Conservation (phyloP, 2,329 filamentous ascomycete species). For the Keithomyces neogunnii region DNA sequence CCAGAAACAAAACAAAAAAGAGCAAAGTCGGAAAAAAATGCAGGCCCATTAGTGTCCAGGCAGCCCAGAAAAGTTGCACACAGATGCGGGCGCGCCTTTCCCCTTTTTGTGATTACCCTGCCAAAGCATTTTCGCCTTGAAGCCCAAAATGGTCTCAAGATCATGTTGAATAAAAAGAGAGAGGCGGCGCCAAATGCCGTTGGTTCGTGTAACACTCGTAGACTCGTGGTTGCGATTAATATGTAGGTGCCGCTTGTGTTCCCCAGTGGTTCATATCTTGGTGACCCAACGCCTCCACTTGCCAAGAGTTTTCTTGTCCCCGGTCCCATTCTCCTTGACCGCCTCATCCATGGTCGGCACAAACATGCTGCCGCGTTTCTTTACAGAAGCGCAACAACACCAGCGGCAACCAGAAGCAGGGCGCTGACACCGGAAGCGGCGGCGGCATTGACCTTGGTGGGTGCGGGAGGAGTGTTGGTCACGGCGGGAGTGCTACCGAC, state of each 20-base stretch:
- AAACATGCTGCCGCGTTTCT: not conserved
- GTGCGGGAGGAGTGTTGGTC: conserved; percentile 8
- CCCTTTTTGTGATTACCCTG: conserved; percentile 2
- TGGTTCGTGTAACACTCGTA: conserved; percentile 19
- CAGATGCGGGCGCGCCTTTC: not conserved
- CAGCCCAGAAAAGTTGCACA: conserved; percentile 8
- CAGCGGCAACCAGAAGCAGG: conserved; percentile 27
- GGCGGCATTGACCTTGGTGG: conserved; percentile 18
- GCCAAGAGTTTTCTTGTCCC: conserved; percentile 11
- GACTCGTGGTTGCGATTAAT: conserved; percentile 23
- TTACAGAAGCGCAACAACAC: conserved; percentile 28
- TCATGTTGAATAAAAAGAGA: not conserved
- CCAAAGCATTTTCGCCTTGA: not conserved
- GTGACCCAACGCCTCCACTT: conserved; percentile 15
- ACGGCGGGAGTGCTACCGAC: conserved; percentile 7
- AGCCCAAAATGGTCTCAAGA: conserved; percentile 5
- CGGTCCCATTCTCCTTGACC: not conserved
- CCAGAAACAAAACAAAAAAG: conserved; percentile 2
- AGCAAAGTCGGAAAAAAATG: conserved; percentile 8
- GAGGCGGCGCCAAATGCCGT: conserved; percentile 4
- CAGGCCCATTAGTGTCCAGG: conserved; percentile 10
- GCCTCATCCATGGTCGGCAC: not conserved
- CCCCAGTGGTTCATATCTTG: conserved; percentile 6
- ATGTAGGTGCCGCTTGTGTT: conserved; percentile 4
- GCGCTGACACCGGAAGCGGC: conserved; percentile 24